Evolutionary conservation across 441 rosid genomes (phyloP).

Genomic region (Viola pubescens): DNA sequence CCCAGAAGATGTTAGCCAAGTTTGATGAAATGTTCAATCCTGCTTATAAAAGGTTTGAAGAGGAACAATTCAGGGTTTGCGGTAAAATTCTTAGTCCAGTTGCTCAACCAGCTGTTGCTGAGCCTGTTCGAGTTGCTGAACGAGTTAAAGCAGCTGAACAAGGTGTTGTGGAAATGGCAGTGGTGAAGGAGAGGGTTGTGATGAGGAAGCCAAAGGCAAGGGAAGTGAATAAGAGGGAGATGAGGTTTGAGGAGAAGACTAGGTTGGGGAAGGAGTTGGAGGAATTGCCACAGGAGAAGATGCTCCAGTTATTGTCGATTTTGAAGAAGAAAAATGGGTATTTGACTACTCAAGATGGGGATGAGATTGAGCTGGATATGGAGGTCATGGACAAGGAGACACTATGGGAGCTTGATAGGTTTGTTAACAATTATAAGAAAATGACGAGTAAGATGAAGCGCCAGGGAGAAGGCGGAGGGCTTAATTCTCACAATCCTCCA

Average conservation of each 20-base stretch:
- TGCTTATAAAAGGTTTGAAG: constrained; percentile 20
- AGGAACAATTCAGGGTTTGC: neutral
- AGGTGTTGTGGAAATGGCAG: neutral
- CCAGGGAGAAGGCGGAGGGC: constrained; percentile 12
- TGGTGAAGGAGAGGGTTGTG: neutral
- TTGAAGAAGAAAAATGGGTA: constrained; percentile 29
- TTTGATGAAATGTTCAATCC: constrained; percentile 30
- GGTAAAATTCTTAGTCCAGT: neutral
- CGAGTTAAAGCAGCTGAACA: neutral
- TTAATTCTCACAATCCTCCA: too few species aligned
- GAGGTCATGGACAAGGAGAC: constrained; percentile 36
- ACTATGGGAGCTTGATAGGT: constrained; percentile 43
- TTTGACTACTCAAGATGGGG: constrained; percentile 24
- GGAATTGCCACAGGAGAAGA: constrained; percentile 33
- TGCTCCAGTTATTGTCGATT: constrained; percentile 31
- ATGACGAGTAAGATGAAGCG: constrained; percentile 29
- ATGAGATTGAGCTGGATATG: constrained; percentile 39
- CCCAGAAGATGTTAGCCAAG: constrained; percentile 22
- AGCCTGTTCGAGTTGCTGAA: neutral
- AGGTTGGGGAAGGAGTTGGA: constrained; percentile 28
- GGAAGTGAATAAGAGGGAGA: constrained; percentile 33
- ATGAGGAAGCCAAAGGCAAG: constrained; percentile 29
- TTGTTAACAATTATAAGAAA: constrained; percentile 31
- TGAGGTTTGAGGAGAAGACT: constrained; percentile 37
- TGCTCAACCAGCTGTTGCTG: constrained; percentile 10